Base-by-base conservation (phyloP, 129 eudicot genomes). In the Scalesia atractyloides region DNA sequence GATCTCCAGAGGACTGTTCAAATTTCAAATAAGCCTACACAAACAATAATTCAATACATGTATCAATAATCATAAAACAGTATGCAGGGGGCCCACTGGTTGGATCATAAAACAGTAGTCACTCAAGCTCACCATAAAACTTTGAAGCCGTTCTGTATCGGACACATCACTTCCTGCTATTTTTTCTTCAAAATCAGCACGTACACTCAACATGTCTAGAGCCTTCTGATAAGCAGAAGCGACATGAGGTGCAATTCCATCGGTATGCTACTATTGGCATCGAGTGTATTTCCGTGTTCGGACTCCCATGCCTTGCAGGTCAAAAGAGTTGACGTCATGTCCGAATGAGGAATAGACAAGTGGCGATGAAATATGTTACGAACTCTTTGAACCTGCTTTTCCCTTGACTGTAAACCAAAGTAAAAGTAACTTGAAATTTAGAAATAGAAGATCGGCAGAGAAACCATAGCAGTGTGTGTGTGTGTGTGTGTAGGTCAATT, bases 1-100 rank as follows among this genome's bases (percentile, higher is more conserved):
- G 97, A 83, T 88, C 97, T 51, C 96, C 97, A 48, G 78, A 83
- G 62, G 97, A 84, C 76, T 90, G 85, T 80, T 94, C 99, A 53
- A 86, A 88, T 36, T 90, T 86, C 88, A 90, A 75, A 68, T 94
- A 94, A 36, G 75, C 78, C 99, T 94, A 84, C 78, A 81, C 18
- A 61, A 72, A 47, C 57, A 81, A 71, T 14, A 72, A n/a, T 60
- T 59, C 57, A 81, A 71, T 14, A 72, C 24, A 66, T 59, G 9
- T 51, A 66, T 44, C 57, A 70, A 64, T 30, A 75, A 61, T 53
- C 64, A 64, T 26, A 64, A 61, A 41, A 19, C 18, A 9, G 66
- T 39, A 75, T 20, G 50, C 26, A 51, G 37, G 39, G 36, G 72
- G 51, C 51, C 8, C 19, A 64, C 18, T 64, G 33, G 57, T 65